Conservation (phyloP, 352 stramenopile species). For the Phytophthora pini region DNA sequence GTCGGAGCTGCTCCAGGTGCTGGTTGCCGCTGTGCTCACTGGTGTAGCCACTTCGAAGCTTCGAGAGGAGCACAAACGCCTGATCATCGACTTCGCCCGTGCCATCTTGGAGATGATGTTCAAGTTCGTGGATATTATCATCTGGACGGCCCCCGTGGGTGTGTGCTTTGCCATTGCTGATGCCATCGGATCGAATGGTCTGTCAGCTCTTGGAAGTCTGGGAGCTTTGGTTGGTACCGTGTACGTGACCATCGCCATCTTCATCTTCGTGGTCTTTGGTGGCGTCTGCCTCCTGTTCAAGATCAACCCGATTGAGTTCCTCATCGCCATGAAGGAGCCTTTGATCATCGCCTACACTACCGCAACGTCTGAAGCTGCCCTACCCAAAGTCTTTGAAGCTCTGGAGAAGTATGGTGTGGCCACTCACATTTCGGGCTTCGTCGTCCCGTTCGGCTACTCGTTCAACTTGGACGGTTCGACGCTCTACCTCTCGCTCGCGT, state of each 20-base stretch:
- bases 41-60: slow-evolving; percentile 48
- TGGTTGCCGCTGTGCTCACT: slow-evolving; percentile 53
- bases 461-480: slow-evolving; percentile 71
- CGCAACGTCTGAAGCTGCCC: slow-evolving; percentile 54
- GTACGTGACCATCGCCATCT: slow-evolving; percentile 56
- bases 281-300: slow-evolving; percentile 51
- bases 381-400: slow-evolving; percentile 67
- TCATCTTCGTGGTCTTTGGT: slow-evolving; percentile 58
- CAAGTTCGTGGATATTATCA: slow-evolving; percentile 72
- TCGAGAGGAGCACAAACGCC: slow-evolving; percentile 38
- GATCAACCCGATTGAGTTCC: slow-evolving; percentile 53
- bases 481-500: slow-evolving; percentile 53
- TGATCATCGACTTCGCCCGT: slow-evolving; percentile 51
- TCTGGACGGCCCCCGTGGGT: slow-evolving; percentile 64
- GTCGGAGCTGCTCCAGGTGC: slow-evolving; percentile 58
- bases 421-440: slow-evolving; percentile 57
- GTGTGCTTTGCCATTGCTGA: slow-evolving; percentile 66
- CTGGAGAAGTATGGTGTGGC: slow-evolving; percentile 61
- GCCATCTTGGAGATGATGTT: slow-evolving; percentile 74
- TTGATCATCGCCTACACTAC: slow-evolving; percentile 70
- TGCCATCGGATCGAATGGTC: slow-evolving; percentile 57
- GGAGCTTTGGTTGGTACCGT: slow-evolving; percentile 49
- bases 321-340: slow-evolving; percentile 55
- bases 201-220: slow-evolving; percentile 45
- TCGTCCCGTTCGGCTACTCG: slow-evolving; percentile 70